Evolutionary conservation across 2,329 filamentous ascomycete species (phyloP).

Genomic region (Berkeleyomyces rouxiae): DNA sequence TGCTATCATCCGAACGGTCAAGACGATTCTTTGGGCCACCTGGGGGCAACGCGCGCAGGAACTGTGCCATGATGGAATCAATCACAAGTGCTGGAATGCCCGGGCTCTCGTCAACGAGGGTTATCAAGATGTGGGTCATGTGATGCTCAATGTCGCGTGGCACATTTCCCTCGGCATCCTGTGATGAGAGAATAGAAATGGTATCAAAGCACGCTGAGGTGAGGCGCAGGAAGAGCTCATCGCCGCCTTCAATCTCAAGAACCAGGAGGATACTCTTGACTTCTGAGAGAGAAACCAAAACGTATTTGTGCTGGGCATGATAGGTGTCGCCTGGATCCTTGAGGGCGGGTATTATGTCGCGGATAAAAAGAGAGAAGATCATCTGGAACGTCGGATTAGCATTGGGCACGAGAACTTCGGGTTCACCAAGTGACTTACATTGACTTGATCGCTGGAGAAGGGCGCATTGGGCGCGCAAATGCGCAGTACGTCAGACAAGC

Average conservation of each 20-base stretch:
- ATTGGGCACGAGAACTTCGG: neutral
- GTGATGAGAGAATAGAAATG: slow-evolving; percentile 60
- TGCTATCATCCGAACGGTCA: slow-evolving; percentile 44
- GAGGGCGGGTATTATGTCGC: slow-evolving; percentile 66
- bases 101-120: slow-evolving; percentile 70
- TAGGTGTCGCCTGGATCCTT: slow-evolving; percentile 78
- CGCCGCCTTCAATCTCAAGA: slow-evolving; percentile 69
- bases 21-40: slow-evolving; percentile 41
- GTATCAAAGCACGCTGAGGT: slow-evolving; percentile 89
- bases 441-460: slow-evolving; percentile 76
- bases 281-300: slow-evolving; percentile 73
- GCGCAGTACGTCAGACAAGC: slow-evolving; percentile 81
- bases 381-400: slow-evolving; percentile 39
- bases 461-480: slow-evolving; percentile 90
- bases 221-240: slow-evolving; percentile 60
- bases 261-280: slow-evolving; percentile 90
- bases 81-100: slow-evolving; percentile 67
- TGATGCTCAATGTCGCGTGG: slow-evolving; percentile 89
- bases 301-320: slow-evolving; percentile 83
- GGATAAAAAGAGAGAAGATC: slow-evolving; percentile 81
- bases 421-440: slow-evolving; percentile 37
- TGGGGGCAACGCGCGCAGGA: slow-evolving; percentile 68
- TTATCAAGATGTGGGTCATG: slow-evolving; percentile 71
- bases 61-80: slow-evolving; percentile 89
- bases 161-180: slow-evolving; percentile 61